phyloP scores from a whole-genome alignment of 1,284 basidiomycete genomes.

The Irpex sp. region DNA sequence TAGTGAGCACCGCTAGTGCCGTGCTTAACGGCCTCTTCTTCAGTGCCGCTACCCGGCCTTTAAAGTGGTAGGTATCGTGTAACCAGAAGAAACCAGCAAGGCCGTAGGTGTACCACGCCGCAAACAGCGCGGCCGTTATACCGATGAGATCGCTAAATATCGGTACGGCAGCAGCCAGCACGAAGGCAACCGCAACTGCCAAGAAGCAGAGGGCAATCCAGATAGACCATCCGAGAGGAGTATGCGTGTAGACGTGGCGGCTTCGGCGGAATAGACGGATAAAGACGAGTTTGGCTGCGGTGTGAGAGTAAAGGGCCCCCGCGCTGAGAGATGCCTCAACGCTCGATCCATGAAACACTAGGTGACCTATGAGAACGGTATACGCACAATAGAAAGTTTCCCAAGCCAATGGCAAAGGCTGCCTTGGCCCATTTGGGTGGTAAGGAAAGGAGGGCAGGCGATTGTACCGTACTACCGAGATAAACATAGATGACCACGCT shows the following conservation, averaged over 20 bases:
- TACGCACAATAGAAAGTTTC: constrained; percentile 48
- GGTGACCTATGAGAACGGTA: background rate
- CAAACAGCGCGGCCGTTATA: constrained; percentile 52
- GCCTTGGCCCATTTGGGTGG: constrained; percentile 48
- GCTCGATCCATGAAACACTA: background rate
- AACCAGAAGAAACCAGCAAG: constrained; percentile 56
- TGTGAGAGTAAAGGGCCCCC: constrained; percentile 46
- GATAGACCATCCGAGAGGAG: constrained; percentile 51
- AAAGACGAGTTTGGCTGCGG: constrained; percentile 59
- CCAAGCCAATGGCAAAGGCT: constrained; percentile 43
- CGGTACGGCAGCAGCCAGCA: constrained; percentile 53
- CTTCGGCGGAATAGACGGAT: constrained; percentile 57
- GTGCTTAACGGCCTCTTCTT: constrained; percentile 30
- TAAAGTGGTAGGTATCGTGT: constrained; percentile 43
- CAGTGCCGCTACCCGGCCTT: constrained; percentile 33
- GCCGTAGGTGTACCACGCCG: constrained; percentile 57
- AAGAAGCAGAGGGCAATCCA: constrained; percentile 48
- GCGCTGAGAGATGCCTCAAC: constrained; percentile 29
- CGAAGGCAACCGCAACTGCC: constrained; percentile 44
- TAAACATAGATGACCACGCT: constrained; percentile 55
- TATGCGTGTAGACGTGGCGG: constrained; percentile 54
- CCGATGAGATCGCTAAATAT: constrained; percentile 53
- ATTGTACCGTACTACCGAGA: constrained; percentile 52
- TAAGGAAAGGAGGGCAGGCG: constrained; percentile 51
- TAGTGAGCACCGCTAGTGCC: constrained; percentile 38